These are phyloP conservation scores for Mycena vulgaris DNA, from an alignment of 768 basidiomycete genomes.

Conservation along the genomic window DNA sequence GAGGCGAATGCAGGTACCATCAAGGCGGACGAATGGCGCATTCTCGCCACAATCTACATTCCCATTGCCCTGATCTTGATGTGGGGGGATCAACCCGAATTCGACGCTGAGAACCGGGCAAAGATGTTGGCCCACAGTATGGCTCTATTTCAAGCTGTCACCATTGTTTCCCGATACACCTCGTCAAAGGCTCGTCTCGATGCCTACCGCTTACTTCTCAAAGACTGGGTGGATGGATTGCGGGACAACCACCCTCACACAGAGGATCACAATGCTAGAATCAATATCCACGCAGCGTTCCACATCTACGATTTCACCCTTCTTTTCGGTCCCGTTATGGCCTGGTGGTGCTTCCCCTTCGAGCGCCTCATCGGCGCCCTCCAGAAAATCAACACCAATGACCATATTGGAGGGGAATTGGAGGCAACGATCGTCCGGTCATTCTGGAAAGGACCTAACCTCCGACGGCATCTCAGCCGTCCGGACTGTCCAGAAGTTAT, in stretches of 20 bases:
- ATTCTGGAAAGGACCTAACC: conserved; percentile 21
- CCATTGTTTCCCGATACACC: conserved; percentile 38
- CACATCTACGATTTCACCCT: conserved; percentile 54
- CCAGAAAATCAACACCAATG: conserved; percentile 51
- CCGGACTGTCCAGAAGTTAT: conserved; percentile 39
- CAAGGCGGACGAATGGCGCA: conserved; percentile 57
- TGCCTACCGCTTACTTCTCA: conserved; percentile 42
- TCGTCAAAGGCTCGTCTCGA: too few relatives aligned
- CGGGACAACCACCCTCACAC: conserved; percentile 43
- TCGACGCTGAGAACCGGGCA: too few relatives aligned
- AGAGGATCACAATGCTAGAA: background rate
- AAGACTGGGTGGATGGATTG: conserved; percentile 44
- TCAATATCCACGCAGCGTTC: conserved; percentile 50
- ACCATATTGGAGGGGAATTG: conserved; percentile 43
- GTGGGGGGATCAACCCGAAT: conserved; percentile 43
- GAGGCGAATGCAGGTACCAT: conserved; percentile 47
- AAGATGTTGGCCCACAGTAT: conserved; percentile 47
- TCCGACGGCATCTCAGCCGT: conserved; percentile 36
- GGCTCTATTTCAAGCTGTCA: conserved; percentile 46
- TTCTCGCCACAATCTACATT: conserved; percentile 47
- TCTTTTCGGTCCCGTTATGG: conserved; percentile 51
- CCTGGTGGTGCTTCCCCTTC: conserved; percentile 60
- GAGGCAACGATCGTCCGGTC: conserved; percentile 23
- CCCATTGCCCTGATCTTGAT: conserved; percentile 52
- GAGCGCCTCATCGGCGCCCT: conserved; percentile 55